Conservation (phyloP, 371 early-diverging fungal species). For the Zychaea mexicana region DNA sequence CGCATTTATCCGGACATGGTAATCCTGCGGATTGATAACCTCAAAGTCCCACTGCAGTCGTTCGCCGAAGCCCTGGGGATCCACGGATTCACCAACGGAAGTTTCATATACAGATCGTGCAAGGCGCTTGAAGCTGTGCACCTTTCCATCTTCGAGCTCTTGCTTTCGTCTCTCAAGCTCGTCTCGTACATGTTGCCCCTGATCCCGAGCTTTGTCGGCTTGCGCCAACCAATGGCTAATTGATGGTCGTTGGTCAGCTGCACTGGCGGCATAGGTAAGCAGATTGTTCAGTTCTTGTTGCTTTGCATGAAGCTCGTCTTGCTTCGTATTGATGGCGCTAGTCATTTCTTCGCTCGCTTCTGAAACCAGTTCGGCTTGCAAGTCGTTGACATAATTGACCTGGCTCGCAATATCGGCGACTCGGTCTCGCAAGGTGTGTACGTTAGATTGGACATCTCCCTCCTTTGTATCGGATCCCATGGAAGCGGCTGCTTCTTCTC, state of each 20-base stretch:
- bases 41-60: slow-evolving; percentile 19
- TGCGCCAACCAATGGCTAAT: slow-evolving; percentile 11
- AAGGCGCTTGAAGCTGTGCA: background rate
- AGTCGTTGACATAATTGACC: background rate
- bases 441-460: background rate
- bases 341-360: background rate
- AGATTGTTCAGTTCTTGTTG: slow-evolving; percentile 20
- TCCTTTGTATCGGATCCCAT: background rate
- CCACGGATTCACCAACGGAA: background rate
- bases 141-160: background rate
- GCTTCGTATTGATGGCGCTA: background rate
- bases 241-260: slow-evolving; percentile 24
- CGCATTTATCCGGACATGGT: slow-evolving; percentile 8
- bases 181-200: slow-evolving; percentile 28
- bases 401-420: background rate
- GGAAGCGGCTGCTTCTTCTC: background rate
- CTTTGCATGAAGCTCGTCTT: slow-evolving; percentile 5
- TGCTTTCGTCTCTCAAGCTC: slow-evolving; percentile 2
- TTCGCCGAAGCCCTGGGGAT: background rate
- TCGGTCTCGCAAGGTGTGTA: background rate
- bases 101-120: background rate
- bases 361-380: background rate
- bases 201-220: slow-evolving; percentile 10
- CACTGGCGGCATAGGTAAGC: slow-evolving; percentile 19
- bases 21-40: slow-evolving; percentile 11